Evolutionary conservation across 116 monocot genomes (phyloP).

Genomic region (Papilionanthe hybrid): DNA sequence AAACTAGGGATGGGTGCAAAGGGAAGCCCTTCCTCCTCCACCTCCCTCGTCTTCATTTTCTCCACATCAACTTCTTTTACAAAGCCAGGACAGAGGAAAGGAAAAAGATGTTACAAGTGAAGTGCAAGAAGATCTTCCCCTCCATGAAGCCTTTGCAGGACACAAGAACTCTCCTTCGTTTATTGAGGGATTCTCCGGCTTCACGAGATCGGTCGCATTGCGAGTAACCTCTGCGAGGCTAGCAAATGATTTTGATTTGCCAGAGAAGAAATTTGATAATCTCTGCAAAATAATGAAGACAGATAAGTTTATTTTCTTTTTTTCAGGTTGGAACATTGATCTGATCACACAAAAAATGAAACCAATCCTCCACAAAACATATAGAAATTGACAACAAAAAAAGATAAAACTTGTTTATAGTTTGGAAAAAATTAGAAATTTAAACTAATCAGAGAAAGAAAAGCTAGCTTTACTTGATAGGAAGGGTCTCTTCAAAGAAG

Average conservation of each 20-base stretch:
- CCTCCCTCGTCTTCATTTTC: conserved; percentile 7
- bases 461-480: conserved; percentile 46
- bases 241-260: conserved; percentile 63
- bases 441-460: background rate
- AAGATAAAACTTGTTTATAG: background rate
- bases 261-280: conserved; percentile 56
- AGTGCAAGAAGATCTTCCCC: conserved; percentile 32
- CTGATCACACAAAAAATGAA: too few relatives aligned
- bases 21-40: background rate
- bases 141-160: conserved; percentile 15
- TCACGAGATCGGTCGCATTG: conserved; percentile 26
- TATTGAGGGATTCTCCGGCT: conserved; percentile 73
- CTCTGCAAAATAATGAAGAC: conserved; percentile 23
- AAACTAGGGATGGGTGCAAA: background rate
- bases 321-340: too few relatives aligned
- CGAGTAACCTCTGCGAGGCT: conserved; percentile 33
- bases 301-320: background rate
- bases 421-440: background rate
- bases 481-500: conserved; percentile 55
- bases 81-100: background rate
- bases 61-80: background rate
- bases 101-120: conserved; percentile 7
- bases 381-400: background rate
- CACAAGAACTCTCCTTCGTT: conserved; percentile 42
- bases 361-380: too few relatives aligned